These are phyloP conservation scores for Candida lessepsii DNA, from an alignment of 805 yeast species.

Conservation along the genomic window DNA sequence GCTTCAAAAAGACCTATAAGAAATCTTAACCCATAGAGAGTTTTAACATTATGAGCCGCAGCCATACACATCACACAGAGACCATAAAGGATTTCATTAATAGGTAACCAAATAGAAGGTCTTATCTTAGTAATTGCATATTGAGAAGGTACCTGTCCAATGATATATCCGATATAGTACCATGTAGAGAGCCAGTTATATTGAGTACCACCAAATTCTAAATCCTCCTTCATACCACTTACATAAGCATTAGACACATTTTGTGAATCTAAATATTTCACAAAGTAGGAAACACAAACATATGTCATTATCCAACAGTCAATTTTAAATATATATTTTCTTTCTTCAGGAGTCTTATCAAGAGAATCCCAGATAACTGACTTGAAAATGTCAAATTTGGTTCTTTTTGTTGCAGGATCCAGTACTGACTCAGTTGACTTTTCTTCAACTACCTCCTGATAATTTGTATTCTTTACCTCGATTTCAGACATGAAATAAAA, in stretches of 20 bases:
- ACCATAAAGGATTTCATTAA: slow-evolving; percentile 21
- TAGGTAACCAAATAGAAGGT: slow-evolving; percentile 15
- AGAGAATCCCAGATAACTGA: slow-evolving; percentile 1
- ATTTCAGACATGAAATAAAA: background rate
- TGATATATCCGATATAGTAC: slow-evolving; percentile 23
- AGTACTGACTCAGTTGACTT: background rate
- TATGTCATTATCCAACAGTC: slow-evolving; percentile 20
- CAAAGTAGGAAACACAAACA: slow-evolving; percentile 12
- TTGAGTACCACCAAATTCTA: slow-evolving; percentile 16
- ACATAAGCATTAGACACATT: slow-evolving; percentile 24
- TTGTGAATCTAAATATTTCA: slow-evolving; percentile 12
- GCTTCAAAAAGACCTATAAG: slow-evolving; percentile 27
- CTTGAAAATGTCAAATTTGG: background rate
- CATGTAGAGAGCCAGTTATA: slow-evolving; percentile 20
- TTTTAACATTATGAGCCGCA: slow-evolving; percentile 17
- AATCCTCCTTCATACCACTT: slow-evolving; percentile 27
- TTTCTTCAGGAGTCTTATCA: slow-evolving; percentile 26
- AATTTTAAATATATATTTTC: slow-evolving; percentile 28
- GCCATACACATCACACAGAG: slow-evolving; percentile 22
- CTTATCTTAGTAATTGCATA: slow-evolving; percentile 22
- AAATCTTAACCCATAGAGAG: slow-evolving; percentile 26
- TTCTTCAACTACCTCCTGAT: background rate
- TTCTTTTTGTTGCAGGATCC: background rate
- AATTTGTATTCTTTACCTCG: background rate
- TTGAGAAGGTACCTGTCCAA: slow-evolving; percentile 25